These are phyloP conservation scores for Yamadazyma akitaensis DNA, from an alignment of 805 yeast genomes.

Conservation along the genomic window DNA sequence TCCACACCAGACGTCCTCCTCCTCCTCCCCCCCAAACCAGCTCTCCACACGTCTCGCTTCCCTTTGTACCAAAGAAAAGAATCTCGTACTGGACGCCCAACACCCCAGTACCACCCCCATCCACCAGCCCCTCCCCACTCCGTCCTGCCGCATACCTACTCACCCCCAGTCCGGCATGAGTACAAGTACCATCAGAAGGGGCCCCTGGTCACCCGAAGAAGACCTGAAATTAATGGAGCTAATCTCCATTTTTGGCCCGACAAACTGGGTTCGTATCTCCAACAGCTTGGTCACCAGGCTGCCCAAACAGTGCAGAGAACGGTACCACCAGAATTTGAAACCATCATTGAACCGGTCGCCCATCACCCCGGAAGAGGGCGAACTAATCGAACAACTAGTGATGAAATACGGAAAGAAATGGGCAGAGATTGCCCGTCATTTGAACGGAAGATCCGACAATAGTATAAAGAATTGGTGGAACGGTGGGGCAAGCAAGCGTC, in stretches of 20 bases:
- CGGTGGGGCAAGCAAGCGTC: constrained; percentile 83
- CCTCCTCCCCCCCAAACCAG: no score
- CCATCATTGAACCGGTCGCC: constrained; percentile 81
- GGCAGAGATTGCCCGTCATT: constrained; percentile 90
- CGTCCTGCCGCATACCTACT: not conserved
- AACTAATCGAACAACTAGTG: constrained; percentile 74
- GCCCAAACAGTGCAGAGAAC: constrained; percentile 88
- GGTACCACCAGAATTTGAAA: constrained; percentile 88
- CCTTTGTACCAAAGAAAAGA: not conserved
- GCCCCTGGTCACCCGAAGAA: constrained; percentile 90
- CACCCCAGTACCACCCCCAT: no score
- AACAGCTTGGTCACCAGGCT: constrained; percentile 70
- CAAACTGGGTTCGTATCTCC: constrained; percentile 87
- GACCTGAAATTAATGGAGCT: constrained; percentile 70
- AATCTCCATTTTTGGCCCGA: constrained; percentile 68
- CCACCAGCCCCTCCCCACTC: not conserved
- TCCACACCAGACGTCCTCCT: no score
- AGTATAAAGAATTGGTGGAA: constrained; percentile 97
- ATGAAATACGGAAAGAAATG: constrained; percentile 79
- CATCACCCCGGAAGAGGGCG: constrained; percentile 81
- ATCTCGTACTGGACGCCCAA: no score
- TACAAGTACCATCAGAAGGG: constrained; percentile 41
- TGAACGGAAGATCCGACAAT: constrained; percentile 85
- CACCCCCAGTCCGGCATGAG: not conserved
- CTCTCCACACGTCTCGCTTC: not conserved